A percentile compares a stretch with the other conserved stretches of the same genome.
These are phyloP conservation scores for Fusarium cicatricum DNA, from an alignment of 2,329 filamentous ascomycete genomes.

Conservation along the genomic window DNA sequence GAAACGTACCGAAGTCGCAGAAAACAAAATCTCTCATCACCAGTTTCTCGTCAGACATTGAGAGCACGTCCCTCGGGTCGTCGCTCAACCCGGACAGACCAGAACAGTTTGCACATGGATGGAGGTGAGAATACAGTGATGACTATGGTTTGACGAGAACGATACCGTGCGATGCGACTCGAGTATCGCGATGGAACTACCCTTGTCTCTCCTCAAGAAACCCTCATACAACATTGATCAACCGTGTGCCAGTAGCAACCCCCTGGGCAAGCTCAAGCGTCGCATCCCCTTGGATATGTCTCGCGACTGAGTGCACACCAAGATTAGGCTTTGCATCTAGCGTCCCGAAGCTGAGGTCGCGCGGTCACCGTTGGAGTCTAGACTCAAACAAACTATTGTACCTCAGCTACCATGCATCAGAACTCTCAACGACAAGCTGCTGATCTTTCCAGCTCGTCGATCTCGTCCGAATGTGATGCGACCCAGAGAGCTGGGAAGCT, in stretches of 20 bases:
- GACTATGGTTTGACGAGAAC: background rate
- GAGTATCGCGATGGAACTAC: background rate
- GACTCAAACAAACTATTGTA: slow-evolving; percentile 16
- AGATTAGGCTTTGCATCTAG: slow-evolving; percentile 12
- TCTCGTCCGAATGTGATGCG: background rate
- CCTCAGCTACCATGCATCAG: slow-evolving; percentile 1
- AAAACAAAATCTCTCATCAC: slow-evolving; percentile 1
- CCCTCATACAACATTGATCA: background rate
- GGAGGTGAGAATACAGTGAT: background rate
- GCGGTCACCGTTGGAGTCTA: slow-evolving; percentile 21
- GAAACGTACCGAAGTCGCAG: slow-evolving; percentile 4
- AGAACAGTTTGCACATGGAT: background rate
- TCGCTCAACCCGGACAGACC: slow-evolving; percentile 1
- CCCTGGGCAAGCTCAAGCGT: background rate
- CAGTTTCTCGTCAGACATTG: background rate
- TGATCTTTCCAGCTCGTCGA: slow-evolving; percentile 24
- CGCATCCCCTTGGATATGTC: slow-evolving; percentile 4
- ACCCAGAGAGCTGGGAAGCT: slow-evolving; percentile 2
- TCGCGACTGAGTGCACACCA: background rate
- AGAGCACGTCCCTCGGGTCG: slow-evolving; percentile 10
- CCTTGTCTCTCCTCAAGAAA: background rate
- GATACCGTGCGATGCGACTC: background rate
- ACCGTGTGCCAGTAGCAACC: background rate
- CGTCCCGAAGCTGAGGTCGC: slow-evolving; percentile 22
- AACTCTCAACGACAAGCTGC: slow-evolving; percentile 7